Evolutionary conservation across 768 basidiomycete genomes (phyloP), one percentile per base, ranked within the genome.

Genomic region (Tulasnella sp.): DNA sequence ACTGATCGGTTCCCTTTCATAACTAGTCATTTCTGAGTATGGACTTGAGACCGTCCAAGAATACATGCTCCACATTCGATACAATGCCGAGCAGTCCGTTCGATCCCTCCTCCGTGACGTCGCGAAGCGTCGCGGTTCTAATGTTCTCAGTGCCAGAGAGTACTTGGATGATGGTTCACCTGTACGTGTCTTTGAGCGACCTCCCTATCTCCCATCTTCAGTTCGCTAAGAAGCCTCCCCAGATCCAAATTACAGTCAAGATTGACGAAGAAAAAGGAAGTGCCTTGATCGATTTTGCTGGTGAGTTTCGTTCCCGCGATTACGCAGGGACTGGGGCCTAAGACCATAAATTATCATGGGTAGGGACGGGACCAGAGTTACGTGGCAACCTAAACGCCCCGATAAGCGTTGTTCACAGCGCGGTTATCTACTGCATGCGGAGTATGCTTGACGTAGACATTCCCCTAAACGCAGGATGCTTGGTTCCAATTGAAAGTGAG

Each of bases 381-480:
- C 81, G 86, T 32, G 87, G 88, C 45, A 90, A 90, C 67, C 75
- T 93, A 56, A 94, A 94, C 70, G 69, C 88, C 11, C 91, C 91
- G 0, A 83, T 88, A 53, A 86, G 85, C 3, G 90, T 92, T 42
- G 88, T 86, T 3, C 88, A 90, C 67, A 87, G 86, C 2, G 88
- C 89, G 3, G 83, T 91, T 41, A 90, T 91, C 62, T 92, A 92
- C 69, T 91, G 86, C 73, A 85, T 91, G 81, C 80, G 89, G 27
- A 74, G 87, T 17, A 91, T 91, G 88, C 74, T 92, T 30, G 82
- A 89, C 68, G 70, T 51, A 24, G 86, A 92, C 66, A 95, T 96
- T 45, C 94, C 94, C 10, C 77, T 97, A 26, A 97, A 97, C 69
- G 89, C 91, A 23, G 94, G 94, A 1, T 96, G 93, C 68, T 78